phyloP scores from a whole-genome alignment of 2,329 filamentous ascomycete species.

The Diatrype stigma region DNA sequence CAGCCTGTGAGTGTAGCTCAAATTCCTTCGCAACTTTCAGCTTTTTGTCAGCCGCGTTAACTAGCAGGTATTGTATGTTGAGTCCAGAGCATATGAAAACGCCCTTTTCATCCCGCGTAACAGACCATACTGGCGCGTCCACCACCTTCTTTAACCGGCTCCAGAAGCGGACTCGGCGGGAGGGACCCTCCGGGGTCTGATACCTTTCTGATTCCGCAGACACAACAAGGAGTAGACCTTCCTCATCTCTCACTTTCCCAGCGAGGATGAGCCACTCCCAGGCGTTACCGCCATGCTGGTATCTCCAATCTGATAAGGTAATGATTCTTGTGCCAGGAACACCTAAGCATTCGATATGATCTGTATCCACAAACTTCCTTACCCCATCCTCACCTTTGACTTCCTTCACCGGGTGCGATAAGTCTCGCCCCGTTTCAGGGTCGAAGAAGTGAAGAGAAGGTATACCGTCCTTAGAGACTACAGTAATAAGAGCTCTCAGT shows the following conservation, averaged over 20 bases:
- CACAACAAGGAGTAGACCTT: slow-evolving; percentile 53
- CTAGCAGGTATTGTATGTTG: slow-evolving; percentile 51
- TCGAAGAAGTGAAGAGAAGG: slow-evolving; percentile 55
- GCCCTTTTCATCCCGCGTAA: slow-evolving; percentile 50
- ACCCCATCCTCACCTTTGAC: slow-evolving; percentile 24
- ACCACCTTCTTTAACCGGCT: slow-evolving; percentile 46
- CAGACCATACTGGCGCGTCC: slow-evolving; percentile 50
- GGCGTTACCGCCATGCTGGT: slow-evolving; percentile 49
- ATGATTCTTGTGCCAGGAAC: slow-evolving; percentile 55
- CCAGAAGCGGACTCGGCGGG: slow-evolving; percentile 45
- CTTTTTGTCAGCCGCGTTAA: slow-evolving; percentile 48
- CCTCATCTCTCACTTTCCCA: slow-evolving; percentile 32
- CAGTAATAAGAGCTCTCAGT: slow-evolving; percentile 52
- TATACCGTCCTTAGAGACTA: slow-evolving; percentile 36
- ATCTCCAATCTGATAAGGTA: slow-evolving; percentile 61
- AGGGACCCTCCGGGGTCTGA: slow-evolving; percentile 17
- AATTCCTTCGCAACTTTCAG: slow-evolving; percentile 44
- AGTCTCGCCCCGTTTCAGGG: slow-evolving; percentile 46
- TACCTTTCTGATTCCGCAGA: slow-evolving; percentile 35
- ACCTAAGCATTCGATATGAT: slow-evolving; percentile 54
- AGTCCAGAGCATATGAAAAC: slow-evolving; percentile 53
- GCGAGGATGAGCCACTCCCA: slow-evolving; percentile 62
- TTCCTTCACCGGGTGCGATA: slow-evolving; percentile 39
- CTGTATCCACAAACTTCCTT: slow-evolving; percentile 23
- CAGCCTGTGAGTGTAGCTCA: slow-evolving; percentile 50